A percentile compares a stretch with the other conserved stretches of the same genome.
phyloP scores from a whole-genome alignment of 768 basidiomycete genomes.

The Podaxis sp. region DNA sequence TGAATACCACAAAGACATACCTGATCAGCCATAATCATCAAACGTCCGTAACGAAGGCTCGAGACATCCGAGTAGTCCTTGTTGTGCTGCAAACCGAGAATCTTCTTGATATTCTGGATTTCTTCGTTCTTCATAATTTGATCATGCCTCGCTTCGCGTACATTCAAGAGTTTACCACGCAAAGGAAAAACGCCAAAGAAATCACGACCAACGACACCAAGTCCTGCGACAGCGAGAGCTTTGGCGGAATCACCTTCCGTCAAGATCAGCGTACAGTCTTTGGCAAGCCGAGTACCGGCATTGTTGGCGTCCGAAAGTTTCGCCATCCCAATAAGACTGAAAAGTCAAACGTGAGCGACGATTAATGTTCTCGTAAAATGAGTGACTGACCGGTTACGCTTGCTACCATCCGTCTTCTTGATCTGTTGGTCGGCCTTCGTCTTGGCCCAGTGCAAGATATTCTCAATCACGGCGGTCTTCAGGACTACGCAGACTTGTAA shows the following conservation, averaged over 20 bases:
- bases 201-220: slow-evolving; percentile 93
- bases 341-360: background rate
- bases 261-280: slow-evolving; percentile 89
- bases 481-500: slow-evolving; percentile 47
- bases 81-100: slow-evolving; percentile 93
- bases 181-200: slow-evolving; percentile 97
- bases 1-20: slow-evolving; percentile 37
- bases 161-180: slow-evolving; percentile 95
- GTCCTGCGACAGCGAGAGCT: slow-evolving; percentile 90
- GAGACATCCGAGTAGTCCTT: slow-evolving; percentile 73
- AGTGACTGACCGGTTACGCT: slow-evolving; percentile 70
- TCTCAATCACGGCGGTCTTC: slow-evolving; percentile 89
- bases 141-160: slow-evolving; percentile 93
- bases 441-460: slow-evolving; percentile 93
- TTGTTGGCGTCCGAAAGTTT: slow-evolving; percentile 98
- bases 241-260: slow-evolving; percentile 99
- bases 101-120: slow-evolving; percentile 96
- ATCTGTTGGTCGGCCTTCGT: slow-evolving; percentile 95
- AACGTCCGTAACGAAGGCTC: slow-evolving; percentile 83
- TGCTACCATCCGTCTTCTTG: slow-evolving; percentile 93
- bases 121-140: slow-evolving; percentile 99
- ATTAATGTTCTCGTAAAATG: background rate
- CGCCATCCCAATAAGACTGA: slow-evolving; percentile 83
- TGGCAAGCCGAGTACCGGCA: slow-evolving; percentile 80
- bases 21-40: slow-evolving; percentile 99